A percentile compares a stretch with the other conserved stretches of the same genome.
phyloP scores from a whole-genome alignment of 2,329 filamentous ascomycete genomes.

The Bertia moriformis region DNA sequence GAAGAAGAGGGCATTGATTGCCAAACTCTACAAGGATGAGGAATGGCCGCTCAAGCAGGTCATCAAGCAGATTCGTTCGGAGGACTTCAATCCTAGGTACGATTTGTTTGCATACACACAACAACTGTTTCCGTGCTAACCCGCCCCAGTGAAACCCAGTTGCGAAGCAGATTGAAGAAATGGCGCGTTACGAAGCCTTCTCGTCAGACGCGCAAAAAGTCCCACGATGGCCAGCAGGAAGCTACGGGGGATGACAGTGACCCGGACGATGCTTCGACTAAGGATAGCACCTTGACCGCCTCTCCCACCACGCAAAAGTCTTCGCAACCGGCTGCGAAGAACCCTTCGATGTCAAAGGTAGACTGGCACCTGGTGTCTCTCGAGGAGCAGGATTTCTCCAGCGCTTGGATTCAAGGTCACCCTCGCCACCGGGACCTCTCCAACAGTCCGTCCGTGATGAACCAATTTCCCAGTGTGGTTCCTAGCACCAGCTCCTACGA shows the following conservation, averaged over 20 bases:
- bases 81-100: conserved; percentile 24
- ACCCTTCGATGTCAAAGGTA: too few relatives aligned
- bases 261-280: not conserved
- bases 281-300: not conserved
- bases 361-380: too few relatives aligned
- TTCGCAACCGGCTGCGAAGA: too few relatives aligned
- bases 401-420: too few relatives aligned
- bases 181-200: conserved; percentile 27
- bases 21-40: conserved; percentile 23
- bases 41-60: conserved; percentile 27
- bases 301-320: not conserved
- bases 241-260: conserved; percentile 3
- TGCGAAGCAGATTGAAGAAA: conserved; percentile 25
- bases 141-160: conserved; percentile 20
- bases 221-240: conserved; percentile 7
- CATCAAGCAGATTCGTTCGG: conserved; percentile 23
- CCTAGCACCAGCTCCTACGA: too few relatives aligned
- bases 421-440: too few relatives aligned
- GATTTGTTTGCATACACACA: conserved; percentile 3
- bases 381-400: too few relatives aligned
- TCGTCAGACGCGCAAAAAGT: conserved; percentile 22
- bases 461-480: too few relatives aligned
- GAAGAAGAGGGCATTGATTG: conserved; percentile 22
- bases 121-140: conserved; percentile 2
- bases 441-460: too few relatives aligned